Base-by-base conservation (phyloP, 352 stramenopile species). In the Phytophthora meadii region DNA sequence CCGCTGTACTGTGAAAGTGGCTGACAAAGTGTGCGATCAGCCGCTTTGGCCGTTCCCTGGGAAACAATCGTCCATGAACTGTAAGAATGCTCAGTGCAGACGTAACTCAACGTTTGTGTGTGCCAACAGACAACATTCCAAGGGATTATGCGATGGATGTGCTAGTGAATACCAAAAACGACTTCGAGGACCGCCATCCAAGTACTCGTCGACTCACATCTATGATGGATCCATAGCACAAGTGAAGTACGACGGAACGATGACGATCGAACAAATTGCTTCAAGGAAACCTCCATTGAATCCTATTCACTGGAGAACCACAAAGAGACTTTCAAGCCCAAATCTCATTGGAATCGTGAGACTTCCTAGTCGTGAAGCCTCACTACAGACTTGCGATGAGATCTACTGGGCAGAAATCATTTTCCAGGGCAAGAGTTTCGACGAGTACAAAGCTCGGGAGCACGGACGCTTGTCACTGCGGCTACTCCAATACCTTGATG, bases 281-380 rank as follows among this genome's bases (percentile, higher is more conserved):
- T 93, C 81, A 11, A 76, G 87, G 3, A 82, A 82, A 19, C 82
- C 81, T 5, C 87, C 85, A 5, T n/a, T 73, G 44, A 76, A 62
- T 7, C 46, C 59, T 1, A 90, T 95, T 52, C 87, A 97, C 27
- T 97, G 87, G 89, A 77, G 76, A 48, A 95, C 79, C 2, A 97
- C 89, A 2, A 91, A 88, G 47, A 76, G 89, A 1, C 61, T 97
- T 0, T 79, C 83, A 25, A 86, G 76, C 36, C 83, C 89, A 6
- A 96, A 95, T 54, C 65, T 97, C n/a, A 79, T 97, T 1, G 89
- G 87, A 10, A 60, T 97, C 47, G 83, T 97, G 19, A 49, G 82
- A 22, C 70, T 95, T 47, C 74, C 77, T 2, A 82, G 75, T 22
- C 67, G 75, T 2, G 76, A 82, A 8, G 75, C 69, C 2, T 82